Conservation (phyloP, 2,329 filamentous ascomycete species). For the Penicillium nordicum region DNA sequence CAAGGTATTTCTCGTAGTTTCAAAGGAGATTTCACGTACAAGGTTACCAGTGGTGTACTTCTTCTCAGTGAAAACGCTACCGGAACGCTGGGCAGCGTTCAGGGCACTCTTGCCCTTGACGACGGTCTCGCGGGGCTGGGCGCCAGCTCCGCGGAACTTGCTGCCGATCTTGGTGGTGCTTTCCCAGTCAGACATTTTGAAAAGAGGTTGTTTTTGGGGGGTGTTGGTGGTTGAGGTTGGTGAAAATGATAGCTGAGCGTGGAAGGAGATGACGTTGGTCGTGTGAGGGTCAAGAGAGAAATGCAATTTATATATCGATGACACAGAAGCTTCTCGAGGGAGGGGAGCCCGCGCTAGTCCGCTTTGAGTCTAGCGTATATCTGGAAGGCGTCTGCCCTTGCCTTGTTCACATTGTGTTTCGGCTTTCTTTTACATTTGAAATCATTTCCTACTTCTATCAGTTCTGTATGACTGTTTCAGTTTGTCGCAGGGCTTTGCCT, state of each 20-base stretch:
- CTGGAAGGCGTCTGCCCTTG: not conserved
- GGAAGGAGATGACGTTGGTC: constrained; percentile 25
- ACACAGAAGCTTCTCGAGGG: constrained; percentile 42
- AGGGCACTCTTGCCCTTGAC: constrained; percentile 78
- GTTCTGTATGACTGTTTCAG: not conserved
- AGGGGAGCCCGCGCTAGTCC: constrained; percentile 25
- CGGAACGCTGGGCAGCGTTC: constrained; percentile 83
- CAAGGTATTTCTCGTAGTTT: not conserved
- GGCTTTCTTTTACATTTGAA: not conserved
- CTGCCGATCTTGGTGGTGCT: constrained; percentile 87
- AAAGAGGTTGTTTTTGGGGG: not conserved
- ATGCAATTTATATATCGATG: constrained; percentile 38
- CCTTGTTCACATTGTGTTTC: not conserved
- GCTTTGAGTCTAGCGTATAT: constrained; percentile 17
- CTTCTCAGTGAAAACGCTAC: constrained; percentile 86
- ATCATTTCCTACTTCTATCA: not conserved
- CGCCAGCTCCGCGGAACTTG: constrained; percentile 65
- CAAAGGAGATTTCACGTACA: constrained; percentile 48
- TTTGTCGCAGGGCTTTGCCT: not conserved
- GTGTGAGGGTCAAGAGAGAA: constrained; percentile 29
- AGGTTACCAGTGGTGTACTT: constrained; percentile 76
- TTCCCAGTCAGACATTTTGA: constrained; percentile 77
- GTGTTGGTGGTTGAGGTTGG: not conserved
- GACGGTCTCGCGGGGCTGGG: constrained; percentile 73
- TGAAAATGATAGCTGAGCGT: constrained; percentile 3